phyloP scores from a whole-genome alignment of 192 early-diverging fungal genomes.

The Coemansia erecta region DNA sequence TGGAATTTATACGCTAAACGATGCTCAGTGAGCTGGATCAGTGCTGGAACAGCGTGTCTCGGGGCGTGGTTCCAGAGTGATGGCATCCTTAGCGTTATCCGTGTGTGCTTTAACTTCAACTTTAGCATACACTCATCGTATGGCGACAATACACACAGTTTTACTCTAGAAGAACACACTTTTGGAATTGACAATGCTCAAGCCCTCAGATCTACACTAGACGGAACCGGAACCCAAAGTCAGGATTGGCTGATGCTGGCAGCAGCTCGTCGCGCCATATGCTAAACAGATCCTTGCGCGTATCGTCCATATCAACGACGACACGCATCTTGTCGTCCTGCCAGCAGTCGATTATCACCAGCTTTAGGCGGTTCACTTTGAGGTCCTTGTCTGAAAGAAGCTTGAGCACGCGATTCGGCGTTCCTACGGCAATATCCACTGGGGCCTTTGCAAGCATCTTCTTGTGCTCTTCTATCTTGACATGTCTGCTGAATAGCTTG shows the following conservation, averaged over 20 bases:
- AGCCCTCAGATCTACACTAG: constrained; percentile 27
- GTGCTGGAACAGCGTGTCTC: too few species aligned
- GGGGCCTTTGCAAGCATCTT: constrained; percentile 15
- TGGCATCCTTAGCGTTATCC: too few species aligned
- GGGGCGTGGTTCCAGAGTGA: too few species aligned
- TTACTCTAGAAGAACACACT: too few species aligned
- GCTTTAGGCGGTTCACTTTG: constrained; percentile 29
- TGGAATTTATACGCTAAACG: too few species aligned
- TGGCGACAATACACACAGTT: too few species aligned
- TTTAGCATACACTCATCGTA: too few species aligned
- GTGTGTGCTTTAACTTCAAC: too few species aligned
- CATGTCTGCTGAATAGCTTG: constrained; percentile 49
- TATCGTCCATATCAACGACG: constrained; percentile 51
- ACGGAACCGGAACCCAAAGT: constrained; percentile 37
- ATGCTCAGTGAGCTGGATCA: too few species aligned
- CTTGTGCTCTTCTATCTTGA: constrained; percentile 40
- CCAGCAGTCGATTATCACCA: constrained; percentile 51
- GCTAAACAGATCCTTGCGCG: constrained; percentile 37
- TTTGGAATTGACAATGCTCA: too few species aligned
- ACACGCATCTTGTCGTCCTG: constrained; percentile 53
- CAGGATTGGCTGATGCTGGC: constrained; percentile 36
- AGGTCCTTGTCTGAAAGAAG: constrained; percentile 32
- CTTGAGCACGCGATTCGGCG: constrained; percentile 45
- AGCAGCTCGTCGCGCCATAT: constrained; percentile 47
- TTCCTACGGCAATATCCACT: constrained; percentile 41